phyloP scores from a whole-genome alignment of 2,329 filamentous ascomycete genomes.

The Ascochyta pisi region DNA sequence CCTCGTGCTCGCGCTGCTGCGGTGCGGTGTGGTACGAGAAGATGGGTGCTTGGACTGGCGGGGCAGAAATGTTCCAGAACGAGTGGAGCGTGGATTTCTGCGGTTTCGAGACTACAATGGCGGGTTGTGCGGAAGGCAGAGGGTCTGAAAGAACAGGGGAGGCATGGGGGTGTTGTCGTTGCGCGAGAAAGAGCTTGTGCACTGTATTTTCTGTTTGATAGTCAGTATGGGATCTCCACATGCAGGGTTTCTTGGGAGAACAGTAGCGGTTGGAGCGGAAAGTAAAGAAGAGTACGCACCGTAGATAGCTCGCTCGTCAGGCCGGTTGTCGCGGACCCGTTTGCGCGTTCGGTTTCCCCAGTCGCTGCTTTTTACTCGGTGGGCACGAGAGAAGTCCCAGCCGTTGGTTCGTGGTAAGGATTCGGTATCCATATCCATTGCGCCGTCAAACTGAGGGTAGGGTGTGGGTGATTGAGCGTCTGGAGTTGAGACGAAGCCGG shows the following conservation, averaged over 20 bases:
- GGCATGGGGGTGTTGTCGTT: slow-evolving; percentile 43
- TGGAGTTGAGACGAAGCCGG: slow-evolving; percentile 40
- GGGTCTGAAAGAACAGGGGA: slow-evolving; percentile 37
- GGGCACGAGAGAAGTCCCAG: slow-evolving; percentile 37
- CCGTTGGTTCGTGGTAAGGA: slow-evolving; percentile 14
- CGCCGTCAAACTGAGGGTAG: slow-evolving; percentile 25
- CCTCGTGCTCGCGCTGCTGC: slow-evolving; percentile 8
- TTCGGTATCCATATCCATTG: slow-evolving; percentile 37
- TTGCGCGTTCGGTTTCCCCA: slow-evolving; percentile 66
- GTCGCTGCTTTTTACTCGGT: slow-evolving; percentile 45
- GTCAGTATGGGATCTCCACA: not conserved
- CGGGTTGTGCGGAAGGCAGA: slow-evolving; percentile 19
- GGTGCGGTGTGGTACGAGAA: slow-evolving; percentile 25
- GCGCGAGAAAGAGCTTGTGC: slow-evolving; percentile 54
- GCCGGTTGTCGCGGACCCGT: slow-evolving; percentile 64
- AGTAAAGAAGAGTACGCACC: slow-evolving; percentile 46
- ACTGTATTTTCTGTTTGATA: slow-evolving; percentile 52
- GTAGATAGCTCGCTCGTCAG: slow-evolving; percentile 62
- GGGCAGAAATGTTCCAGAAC: slow-evolving; percentile 54
- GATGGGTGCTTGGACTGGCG: slow-evolving; percentile 32
- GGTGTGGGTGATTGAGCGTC: slow-evolving; percentile 39
- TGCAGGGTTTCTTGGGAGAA: too few relatives aligned
- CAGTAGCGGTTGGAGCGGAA: too few relatives aligned
- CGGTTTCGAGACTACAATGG: slow-evolving; percentile 21
- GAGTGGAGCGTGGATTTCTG: slow-evolving; percentile 57